A percentile compares a stretch with the other conserved stretches of the same genome.
These are phyloP conservation scores for Rhizophlyctis rosea DNA, from an alignment of 192 early-diverging fungal genomes.

Conservation along the genomic window DNA sequence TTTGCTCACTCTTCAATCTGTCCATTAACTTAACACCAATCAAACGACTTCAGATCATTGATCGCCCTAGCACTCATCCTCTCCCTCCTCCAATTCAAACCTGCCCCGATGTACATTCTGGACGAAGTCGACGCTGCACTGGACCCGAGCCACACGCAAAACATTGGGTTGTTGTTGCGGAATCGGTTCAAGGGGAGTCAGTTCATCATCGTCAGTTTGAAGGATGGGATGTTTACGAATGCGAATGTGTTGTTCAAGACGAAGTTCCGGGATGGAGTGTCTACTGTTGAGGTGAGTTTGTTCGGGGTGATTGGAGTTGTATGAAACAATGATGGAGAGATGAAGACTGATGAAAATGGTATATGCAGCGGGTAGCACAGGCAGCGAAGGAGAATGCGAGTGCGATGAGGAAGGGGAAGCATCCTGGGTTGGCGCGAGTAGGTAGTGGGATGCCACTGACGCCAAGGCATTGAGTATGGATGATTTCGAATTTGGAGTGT, in stretches of 20 bases:
- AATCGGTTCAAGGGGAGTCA: conserved; percentile 94
- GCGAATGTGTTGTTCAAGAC: conserved; percentile 95
- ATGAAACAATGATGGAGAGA: too few species aligned
- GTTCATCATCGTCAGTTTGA: conserved; percentile 97
- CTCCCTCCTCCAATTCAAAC: conserved; percentile 95
- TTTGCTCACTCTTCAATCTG: neutral
- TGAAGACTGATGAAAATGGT: too few species aligned
- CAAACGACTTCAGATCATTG: conserved; percentile 66
- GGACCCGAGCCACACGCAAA: conserved; percentile 97
- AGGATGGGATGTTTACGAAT: conserved; percentile 99
- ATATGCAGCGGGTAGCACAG: too few species aligned
- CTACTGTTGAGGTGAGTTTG: conserved; percentile 73
- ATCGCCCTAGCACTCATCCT: conserved; percentile 96
- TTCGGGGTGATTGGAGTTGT: too few species aligned
- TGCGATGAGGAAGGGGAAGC: too few species aligned
- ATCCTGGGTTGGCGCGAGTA: too few species aligned
- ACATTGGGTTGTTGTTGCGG: conserved; percentile 90
- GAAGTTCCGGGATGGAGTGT: conserved; percentile 91
- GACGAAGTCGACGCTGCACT: conserved; percentile 99
- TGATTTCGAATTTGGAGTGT: too few species aligned
- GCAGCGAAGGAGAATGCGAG: too few species aligned
- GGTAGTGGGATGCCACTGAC: too few species aligned
- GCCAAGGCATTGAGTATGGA: too few species aligned
- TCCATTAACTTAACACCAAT: too few species aligned
- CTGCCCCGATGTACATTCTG: conserved; percentile 99